phyloP scores from a whole-genome alignment of 192 early-diverging fungal genomes.

The Rhizoclosmatium sp. region DNA sequence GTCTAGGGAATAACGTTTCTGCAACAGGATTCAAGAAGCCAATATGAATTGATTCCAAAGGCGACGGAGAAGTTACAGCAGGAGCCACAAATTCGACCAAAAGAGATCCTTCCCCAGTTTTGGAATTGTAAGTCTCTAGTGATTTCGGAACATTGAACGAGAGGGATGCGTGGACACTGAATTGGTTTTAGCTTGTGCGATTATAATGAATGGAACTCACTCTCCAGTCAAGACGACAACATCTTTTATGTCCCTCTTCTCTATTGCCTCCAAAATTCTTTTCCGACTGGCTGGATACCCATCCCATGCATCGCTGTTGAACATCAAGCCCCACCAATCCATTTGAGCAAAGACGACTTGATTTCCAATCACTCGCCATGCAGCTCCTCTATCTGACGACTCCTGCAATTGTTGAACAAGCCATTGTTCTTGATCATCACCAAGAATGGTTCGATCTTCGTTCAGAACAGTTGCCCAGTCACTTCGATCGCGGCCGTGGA shows the following conservation, averaged over 20 bases:
- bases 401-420: conserved; percentile 33
- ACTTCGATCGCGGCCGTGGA: conserved; percentile 39
- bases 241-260: conserved; percentile 36
- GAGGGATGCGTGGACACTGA: conserved; percentile 43
- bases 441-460: conserved; percentile 39
- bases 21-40: conserved; percentile 27
- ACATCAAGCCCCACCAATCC: conserved; percentile 28
- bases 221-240: conserved; percentile 52
- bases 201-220: conserved; percentile 7
- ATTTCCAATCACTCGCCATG: conserved; percentile 52
- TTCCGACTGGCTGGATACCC: conserved; percentile 45
- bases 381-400: conserved; percentile 37
- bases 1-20: conserved; percentile 8
- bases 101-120: conserved; percentile 23
- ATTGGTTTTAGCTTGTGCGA: too few species aligned
- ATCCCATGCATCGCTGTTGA: conserved; percentile 49
- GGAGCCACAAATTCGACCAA: conserved; percentile 50
- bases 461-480: conserved; percentile 14
- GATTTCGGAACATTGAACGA: conserved; percentile 44
- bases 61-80: conserved; percentile 27
- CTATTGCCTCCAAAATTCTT: conserved; percentile 38
- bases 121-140: conserved; percentile 33
- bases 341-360: conserved; percentile 51
- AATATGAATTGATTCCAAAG: conserved; percentile 13
- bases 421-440: conserved; percentile 49